Evolutionary conservation across 805 yeast species (phyloP).

Genomic region (Kuraishia ogatae): DNA sequence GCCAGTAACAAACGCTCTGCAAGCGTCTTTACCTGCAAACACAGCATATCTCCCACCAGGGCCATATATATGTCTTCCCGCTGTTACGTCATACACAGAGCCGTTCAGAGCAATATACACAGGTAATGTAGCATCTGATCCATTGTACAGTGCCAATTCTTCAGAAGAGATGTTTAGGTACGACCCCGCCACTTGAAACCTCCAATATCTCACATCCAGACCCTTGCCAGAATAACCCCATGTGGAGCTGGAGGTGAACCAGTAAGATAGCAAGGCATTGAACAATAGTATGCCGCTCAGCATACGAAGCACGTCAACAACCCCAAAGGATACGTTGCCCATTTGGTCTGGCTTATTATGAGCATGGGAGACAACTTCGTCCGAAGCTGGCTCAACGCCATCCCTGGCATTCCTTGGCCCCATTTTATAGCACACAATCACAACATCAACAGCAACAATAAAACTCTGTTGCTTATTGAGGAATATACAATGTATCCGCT

Average conservation of each 20-base stretch:
- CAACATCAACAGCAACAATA: no score
- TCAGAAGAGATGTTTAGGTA: conserved; percentile 27
- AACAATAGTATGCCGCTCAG: conserved; percentile 36
- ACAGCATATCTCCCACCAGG: conserved; percentile 46
- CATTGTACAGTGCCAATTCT: conserved; percentile 43
- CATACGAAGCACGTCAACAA: conserved; percentile 34
- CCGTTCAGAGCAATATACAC: conserved; percentile 55
- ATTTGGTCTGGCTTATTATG: not conserved
- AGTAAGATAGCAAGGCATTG: conserved; percentile 43
- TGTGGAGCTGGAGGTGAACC: conserved; percentile 44
- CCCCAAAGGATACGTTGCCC: conserved; percentile 12
- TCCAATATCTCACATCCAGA: conserved; percentile 32
- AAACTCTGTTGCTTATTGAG: no score
- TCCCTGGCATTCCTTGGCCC: not conserved
- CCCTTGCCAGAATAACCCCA: conserved; percentile 57
- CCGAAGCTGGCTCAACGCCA: not conserved
- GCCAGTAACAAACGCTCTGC: conserved; percentile 65
- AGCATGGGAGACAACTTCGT: not conserved
- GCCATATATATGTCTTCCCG: conserved; percentile 43
- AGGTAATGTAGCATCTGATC: conserved; percentile 37
- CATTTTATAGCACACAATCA: no score
- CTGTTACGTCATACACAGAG: conserved; percentile 54
- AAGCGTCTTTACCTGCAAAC: conserved; percentile 59
- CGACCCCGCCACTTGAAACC: conserved; percentile 12
- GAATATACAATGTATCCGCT: no score